Evolutionary conservation across 2,329 filamentous ascomycete genomes (phyloP), one percentile per base, ranked within the genome.

Genomic region (Pseudomassariella vexata): DNA sequence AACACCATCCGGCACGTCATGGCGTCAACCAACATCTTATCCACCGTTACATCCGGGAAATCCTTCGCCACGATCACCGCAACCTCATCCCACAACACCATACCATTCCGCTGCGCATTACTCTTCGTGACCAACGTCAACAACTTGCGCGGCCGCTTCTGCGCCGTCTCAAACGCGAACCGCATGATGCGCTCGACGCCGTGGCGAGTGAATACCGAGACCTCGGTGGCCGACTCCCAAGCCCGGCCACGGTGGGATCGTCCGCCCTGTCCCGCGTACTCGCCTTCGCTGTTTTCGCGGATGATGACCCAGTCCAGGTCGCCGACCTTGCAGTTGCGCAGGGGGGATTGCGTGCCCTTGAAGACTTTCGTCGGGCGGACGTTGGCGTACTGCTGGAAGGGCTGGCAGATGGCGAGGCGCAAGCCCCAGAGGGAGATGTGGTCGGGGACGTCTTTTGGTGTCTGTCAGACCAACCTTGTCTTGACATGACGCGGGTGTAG

Each of bases 81-180:
- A 9, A 81, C 65, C 43, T 80, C 75, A 45, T 82, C 77, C 78
- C 77, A 82, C 36, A 82, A 65, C 1, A 82, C 77, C 76, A 82
- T 79, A 0, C 77, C 76, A 33, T 80, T 79, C 0, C 76, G 62
- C 53, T 79, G 76, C 0, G 76, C 76, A 48, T 82, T 82, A 26
- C 70, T 76, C 57, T 82, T 82, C 0, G 76, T 79, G 3, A 81
- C 77, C 2, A 80, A 68, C 0, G 76, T 81, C 20, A 82, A 46
- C 9, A 68, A 57, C 56, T 76, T 79, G 24, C 70, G 62, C 0
- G 71, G 70, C 3, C 77, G 57, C 42, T 62, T 67, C 39, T 64
- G 67, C 0, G 77, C 77, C 5, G 65, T 68, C 50, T 80, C 71
- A 41, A 80, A 82, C 0, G 76, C 75, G 36, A 81, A 81, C 1